Conservation (phyloP, 306 rosid genomes). For the Delonix regia region DNA sequence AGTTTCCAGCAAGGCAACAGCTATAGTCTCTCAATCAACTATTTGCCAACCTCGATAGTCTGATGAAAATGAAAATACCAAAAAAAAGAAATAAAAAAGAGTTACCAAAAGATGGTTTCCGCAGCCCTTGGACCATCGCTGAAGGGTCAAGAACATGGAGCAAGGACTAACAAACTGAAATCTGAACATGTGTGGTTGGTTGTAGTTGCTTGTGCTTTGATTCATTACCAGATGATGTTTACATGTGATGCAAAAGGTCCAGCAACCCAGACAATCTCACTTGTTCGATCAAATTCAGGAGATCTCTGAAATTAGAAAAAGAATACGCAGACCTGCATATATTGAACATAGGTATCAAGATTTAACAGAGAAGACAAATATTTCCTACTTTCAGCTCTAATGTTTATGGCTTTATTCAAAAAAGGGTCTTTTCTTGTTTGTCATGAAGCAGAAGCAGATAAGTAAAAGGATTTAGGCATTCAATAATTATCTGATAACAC, state of each 20-base stretch:
- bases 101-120: not conserved
- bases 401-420: not conserved
- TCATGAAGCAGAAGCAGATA: conserved; percentile 30
- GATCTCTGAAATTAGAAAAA: conserved; percentile 32
- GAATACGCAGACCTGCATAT: conserved; percentile 30
- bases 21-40: conserved; percentile 26
- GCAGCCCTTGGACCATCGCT: conserved; percentile 19
- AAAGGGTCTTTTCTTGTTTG: conserved; percentile 1
- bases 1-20: conserved; percentile 24
- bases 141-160: not conserved
- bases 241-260: not conserved
- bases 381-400: conserved; percentile 8
- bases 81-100: not conserved
- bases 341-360: conserved; percentile 19
- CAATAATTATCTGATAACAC: not conserved
- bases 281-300: conserved; percentile 8
- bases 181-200: conserved; percentile 30
- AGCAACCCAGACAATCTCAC: conserved; percentile 14
- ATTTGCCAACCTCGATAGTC: conserved; percentile 16
- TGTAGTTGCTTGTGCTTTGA: conserved; percentile 35
- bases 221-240: conserved; percentile 12
- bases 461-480: not conserved
- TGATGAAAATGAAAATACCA: conserved; percentile 6
- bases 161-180: conserved; percentile 19
- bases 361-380: conserved; percentile 14